These are phyloP conservation scores for Sporisorium exsertum DNA, from an alignment of 1,284 basidiomycete species.

Conservation along the genomic window DNA sequence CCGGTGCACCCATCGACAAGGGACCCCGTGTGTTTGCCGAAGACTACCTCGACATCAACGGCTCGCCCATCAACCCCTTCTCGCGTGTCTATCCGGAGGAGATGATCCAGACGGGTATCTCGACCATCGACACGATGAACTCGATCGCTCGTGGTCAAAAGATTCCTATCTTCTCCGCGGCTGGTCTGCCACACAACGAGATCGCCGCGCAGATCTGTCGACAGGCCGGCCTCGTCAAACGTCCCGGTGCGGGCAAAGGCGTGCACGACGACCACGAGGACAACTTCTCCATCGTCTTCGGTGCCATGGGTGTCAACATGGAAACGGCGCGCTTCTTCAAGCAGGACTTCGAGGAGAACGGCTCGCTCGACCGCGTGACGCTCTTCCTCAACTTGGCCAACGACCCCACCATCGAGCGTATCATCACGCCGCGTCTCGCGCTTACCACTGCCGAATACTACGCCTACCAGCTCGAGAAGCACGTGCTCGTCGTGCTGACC, in stretches of 20 bases:
- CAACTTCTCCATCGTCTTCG: slow-evolving; percentile 99
- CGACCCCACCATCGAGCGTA: slow-evolving; percentile 99
- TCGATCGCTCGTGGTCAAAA: slow-evolving; percentile 99
- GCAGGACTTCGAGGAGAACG: slow-evolving; percentile 99
- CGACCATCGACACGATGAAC: slow-evolving; percentile 79
- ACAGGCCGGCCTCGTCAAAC: slow-evolving; percentile 95
- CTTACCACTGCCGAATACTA: slow-evolving; percentile 99
- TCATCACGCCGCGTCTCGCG: slow-evolving; percentile 97
- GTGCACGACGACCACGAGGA: slow-evolving; percentile 99
- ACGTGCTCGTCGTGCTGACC: slow-evolving; percentile 97
- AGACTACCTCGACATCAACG: slow-evolving; percentile 99
- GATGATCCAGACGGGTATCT: slow-evolving; percentile 99
- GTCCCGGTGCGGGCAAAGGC: slow-evolving; percentile 74
- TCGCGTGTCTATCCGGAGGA: slow-evolving; percentile 99
- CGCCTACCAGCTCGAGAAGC: slow-evolving; percentile 99
- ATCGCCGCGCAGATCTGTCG: slow-evolving; percentile 99
- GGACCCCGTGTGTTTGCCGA: slow-evolving; percentile 99
- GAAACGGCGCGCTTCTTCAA: slow-evolving; percentile 99
- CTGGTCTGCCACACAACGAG: slow-evolving; percentile 98
- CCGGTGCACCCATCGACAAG: slow-evolving; percentile 96
- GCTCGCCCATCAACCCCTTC: slow-evolving; percentile 99
- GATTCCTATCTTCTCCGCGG: slow-evolving; percentile 99
- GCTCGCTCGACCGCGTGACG: slow-evolving; percentile 95
- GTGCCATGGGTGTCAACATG: slow-evolving; percentile 99
- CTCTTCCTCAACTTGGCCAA: slow-evolving; percentile 99